Conservation (phyloP, 1,139 yeast species). For the Hemisphaericaspora lyxosophila region DNA sequence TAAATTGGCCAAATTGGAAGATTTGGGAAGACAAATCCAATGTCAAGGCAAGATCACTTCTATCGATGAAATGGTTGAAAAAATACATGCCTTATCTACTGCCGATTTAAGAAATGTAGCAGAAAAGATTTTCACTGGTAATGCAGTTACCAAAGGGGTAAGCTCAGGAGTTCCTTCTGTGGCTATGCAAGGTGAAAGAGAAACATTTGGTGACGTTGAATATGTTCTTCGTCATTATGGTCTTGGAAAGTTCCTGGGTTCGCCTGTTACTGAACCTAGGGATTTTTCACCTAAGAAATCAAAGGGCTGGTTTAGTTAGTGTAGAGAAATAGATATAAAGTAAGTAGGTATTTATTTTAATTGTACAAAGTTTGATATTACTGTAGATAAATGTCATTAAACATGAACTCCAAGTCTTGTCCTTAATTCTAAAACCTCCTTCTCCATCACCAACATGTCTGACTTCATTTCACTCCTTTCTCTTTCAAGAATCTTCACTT, state of each 20-base stretch:
- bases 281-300: slow-evolving; percentile 20
- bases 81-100: slow-evolving; percentile 66
- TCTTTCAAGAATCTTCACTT: slow-evolving; percentile 32
- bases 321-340: background rate
- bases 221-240: slow-evolving; percentile 69
- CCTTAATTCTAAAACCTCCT: slow-evolving; percentile 66
- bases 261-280: slow-evolving; percentile 29
- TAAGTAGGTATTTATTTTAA: background rate
- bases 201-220: slow-evolving; percentile 79
- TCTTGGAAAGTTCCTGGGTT: slow-evolving; percentile 49
- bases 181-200: slow-evolving; percentile 87
- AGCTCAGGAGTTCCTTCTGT: slow-evolving; percentile 73
- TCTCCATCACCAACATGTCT: slow-evolving; percentile 54
- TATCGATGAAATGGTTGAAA: slow-evolving; percentile 77
- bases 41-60: slow-evolving; percentile 78
- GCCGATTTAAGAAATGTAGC: slow-evolving; percentile 75
- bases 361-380: background rate
- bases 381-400: background rate
- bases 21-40: slow-evolving; percentile 91
- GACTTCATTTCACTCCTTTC: slow-evolving; percentile 53
- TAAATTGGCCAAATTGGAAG: slow-evolving; percentile 88
- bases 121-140: slow-evolving; percentile 69
- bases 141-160: slow-evolving; percentile 47
- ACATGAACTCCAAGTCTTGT: slow-evolving; percentile 25
- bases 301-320: background rate